Evolutionary conservation across 2,329 filamentous ascomycete species (phyloP).

Genomic region (Lizonia empirigonia): DNA sequence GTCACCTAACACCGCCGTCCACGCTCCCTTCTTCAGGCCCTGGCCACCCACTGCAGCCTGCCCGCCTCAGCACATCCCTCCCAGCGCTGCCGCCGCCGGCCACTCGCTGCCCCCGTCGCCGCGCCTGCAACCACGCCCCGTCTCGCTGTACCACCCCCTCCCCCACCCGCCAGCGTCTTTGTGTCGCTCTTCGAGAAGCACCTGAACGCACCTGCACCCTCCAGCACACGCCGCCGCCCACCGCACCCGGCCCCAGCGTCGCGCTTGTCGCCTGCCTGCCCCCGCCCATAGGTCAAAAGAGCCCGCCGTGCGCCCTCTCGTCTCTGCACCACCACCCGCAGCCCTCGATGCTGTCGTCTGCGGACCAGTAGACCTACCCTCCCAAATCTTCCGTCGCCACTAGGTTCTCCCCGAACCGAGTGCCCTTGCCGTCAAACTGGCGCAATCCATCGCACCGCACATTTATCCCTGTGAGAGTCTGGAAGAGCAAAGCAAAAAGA

Average conservation of each 20-base stretch:
- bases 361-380: conserved; percentile 25
- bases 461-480: conserved; percentile 43
- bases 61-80: conserved; percentile 11
- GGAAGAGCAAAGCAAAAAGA: conserved; percentile 41
- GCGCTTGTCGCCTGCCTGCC: conserved; percentile 16
- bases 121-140: conserved; percentile 1
- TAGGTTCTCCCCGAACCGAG: conserved; percentile 44
- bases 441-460: conserved; percentile 41
- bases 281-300: conserved; percentile 11
- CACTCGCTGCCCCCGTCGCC: conserved; percentile 7
- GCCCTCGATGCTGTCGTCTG: conserved; percentile 39
- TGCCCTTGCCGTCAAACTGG: conserved; percentile 47
- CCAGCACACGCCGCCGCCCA: conserved; percentile 24
- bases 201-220: conserved; percentile 22
- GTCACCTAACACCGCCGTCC: conserved; percentile 7
- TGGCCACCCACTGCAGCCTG: conserved; percentile 13
- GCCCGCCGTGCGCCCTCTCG: conserved; percentile 5
- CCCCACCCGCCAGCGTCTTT: conserved; percentile 8
- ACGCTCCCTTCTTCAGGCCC: conserved; percentile 12
- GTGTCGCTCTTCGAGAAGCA: conserved; percentile 44
- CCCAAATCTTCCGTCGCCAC: conserved; percentile 29
- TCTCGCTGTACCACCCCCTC: conserved; percentile 7
- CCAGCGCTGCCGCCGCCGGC: neutral
- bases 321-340: conserved; percentile 15
- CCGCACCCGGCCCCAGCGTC: conserved; percentile 10